phyloP scores from a whole-genome alignment of 2,329 filamentous ascomycete genomes.

The Dothistroma pini region DNA sequence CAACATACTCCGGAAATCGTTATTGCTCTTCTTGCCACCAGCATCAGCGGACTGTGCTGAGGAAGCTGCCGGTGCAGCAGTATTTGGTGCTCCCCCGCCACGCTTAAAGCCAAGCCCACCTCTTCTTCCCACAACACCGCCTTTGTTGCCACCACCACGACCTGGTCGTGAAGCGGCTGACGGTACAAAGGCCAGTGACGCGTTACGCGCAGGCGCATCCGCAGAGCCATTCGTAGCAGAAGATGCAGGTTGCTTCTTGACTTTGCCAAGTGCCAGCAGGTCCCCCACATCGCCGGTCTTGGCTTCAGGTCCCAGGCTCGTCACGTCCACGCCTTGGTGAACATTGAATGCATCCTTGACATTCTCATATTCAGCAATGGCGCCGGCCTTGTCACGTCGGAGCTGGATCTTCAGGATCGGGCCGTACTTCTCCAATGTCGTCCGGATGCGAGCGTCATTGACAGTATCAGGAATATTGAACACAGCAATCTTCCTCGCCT shows the following conservation, averaged over 20 bases:
- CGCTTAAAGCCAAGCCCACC: constrained; percentile 51
- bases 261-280: constrained; percentile 45
- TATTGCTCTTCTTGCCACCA: constrained; percentile 51
- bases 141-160: constrained; percentile 44
- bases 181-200: constrained; percentile 17
- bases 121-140: constrained; percentile 42
- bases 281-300: constrained; percentile 51
- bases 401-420: constrained; percentile 71
- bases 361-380: constrained; percentile 76
- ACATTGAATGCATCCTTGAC: constrained; percentile 69
- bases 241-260: constrained; percentile 34
- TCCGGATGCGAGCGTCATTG: constrained; percentile 77
- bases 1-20: constrained; percentile 56
- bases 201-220: constrained; percentile 22
- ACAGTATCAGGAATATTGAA: constrained; percentile 89
- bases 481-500: constrained; percentile 70
- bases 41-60: constrained; percentile 23
- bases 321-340: constrained; percentile 45
- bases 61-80: constrained; percentile 24
- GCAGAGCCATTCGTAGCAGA: constrained; percentile 6
- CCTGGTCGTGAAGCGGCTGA: constrained; percentile 42
- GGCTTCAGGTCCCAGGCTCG: constrained; percentile 39
- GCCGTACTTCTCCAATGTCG: constrained; percentile 68
- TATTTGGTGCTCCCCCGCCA: constrained; percentile 27
- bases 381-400: constrained; percentile 77